Percentiles rank a stretch among this genome's conserved stretches.
phyloP scores from a whole-genome alignment of 106 monocot species.

The Acorus calamus region DNA sequence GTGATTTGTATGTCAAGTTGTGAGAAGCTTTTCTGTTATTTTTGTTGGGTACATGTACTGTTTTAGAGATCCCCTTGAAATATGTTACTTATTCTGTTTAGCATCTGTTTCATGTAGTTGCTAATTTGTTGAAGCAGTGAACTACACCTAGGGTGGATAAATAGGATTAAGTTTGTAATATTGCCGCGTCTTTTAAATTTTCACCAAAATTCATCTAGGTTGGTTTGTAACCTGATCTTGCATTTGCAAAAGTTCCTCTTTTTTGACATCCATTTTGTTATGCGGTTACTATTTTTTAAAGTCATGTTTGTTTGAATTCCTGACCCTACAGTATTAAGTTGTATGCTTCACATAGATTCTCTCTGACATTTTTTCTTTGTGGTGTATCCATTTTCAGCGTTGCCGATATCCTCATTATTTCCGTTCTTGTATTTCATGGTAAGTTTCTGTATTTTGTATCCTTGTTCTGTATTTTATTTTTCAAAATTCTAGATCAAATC shows the following conservation, averaged over 20 bases:
- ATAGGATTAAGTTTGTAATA: neutral
- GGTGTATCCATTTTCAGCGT: slow-evolving; percentile 37
- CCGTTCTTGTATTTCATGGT: slow-evolving; percentile 93
- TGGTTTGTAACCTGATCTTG: too few relatives aligned
- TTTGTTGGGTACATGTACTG: too few relatives aligned
- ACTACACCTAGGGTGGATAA: neutral
- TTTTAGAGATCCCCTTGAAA: too few relatives aligned
- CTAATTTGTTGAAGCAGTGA: neutral
- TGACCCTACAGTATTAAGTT: too few relatives aligned
- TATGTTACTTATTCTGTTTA: too few relatives aligned
- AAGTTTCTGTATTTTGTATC: slow-evolving; percentile 10
- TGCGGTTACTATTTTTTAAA: neutral
- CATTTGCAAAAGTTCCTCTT: neutral
- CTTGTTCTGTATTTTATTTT: neutral
- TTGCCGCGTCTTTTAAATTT: too few relatives aligned
- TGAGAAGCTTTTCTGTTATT: too few relatives aligned
- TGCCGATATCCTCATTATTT: slow-evolving; percentile 74
- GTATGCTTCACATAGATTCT: too few relatives aligned
- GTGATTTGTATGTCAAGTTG: too few relatives aligned
- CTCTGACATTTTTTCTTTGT: neutral
- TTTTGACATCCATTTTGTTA: neutral
- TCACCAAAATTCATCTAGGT: too few relatives aligned
- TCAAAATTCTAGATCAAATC: neutral
- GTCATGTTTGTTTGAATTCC: slow-evolving; percentile 18
- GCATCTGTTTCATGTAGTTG: too few relatives aligned